Percentiles rank a stretch among this genome's conserved stretches.
These are phyloP conservation scores for Rhizoclosmatium globosum DNA, from an alignment of 192 early-diverging fungal species.

Conservation along the genomic window DNA sequence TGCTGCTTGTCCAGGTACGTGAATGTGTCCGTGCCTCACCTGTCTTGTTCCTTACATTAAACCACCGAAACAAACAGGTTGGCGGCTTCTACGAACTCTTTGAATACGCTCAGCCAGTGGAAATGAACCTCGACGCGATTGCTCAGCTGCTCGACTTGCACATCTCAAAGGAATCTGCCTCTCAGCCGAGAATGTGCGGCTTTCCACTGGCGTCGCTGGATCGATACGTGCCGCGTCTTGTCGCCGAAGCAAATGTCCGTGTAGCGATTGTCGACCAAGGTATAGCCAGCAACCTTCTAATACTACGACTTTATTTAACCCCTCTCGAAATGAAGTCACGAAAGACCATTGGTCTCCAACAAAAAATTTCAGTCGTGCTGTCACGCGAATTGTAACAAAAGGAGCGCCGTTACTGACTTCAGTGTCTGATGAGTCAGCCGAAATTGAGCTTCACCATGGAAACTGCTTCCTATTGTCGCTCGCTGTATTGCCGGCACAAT, in stretches of 20 bases:
- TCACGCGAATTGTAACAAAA: constrained; percentile 84
- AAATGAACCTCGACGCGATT: constrained; percentile 38
- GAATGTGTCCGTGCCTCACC: neutral
- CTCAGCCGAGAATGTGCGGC: constrained; percentile 38
- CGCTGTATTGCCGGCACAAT: constrained; percentile 2
- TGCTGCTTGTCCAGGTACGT: neutral
- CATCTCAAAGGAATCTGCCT: constrained; percentile 15
- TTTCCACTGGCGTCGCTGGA: constrained; percentile 45
- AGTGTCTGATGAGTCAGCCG: constrained; percentile 59
- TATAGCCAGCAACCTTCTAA: constrained; percentile 6
- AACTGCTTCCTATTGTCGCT: constrained; percentile 58
- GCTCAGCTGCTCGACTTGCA: constrained; percentile 33
- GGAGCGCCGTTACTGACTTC: constrained; percentile 75
- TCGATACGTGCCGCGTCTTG: constrained; percentile 43
- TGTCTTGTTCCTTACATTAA: neutral
- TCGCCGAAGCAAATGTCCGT: constrained; percentile 38
- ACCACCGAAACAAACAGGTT: constrained; percentile 43
- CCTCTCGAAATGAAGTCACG: neutral
- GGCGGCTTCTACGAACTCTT: constrained; percentile 64
- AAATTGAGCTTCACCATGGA: neutral
- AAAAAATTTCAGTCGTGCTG: constrained; percentile 63
- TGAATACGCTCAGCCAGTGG: constrained; percentile 17
- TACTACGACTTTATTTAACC: neutral
- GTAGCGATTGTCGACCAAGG: constrained; percentile 60
- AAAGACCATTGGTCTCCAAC: neutral